phyloP scores from a whole-genome alignment of 768 basidiomycete genomes.

The Termitomyces sp. region DNA sequence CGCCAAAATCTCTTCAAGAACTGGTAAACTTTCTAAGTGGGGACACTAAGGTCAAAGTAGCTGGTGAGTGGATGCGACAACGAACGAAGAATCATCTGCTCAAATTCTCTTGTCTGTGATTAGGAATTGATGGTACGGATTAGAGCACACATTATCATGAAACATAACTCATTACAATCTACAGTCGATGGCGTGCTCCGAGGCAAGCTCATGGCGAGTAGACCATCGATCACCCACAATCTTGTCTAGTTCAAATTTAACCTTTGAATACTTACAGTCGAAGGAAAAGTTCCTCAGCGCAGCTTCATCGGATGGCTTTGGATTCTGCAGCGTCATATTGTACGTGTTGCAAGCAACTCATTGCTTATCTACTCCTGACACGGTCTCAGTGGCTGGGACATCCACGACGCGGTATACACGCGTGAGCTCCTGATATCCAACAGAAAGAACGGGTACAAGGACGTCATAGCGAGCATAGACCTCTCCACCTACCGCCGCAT shows the following conservation, averaged over 20 bases:
- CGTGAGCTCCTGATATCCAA: slow-evolving; percentile 89
- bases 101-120: neutral
- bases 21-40: slow-evolving; percentile 44
- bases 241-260: neutral
- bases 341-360: slow-evolving; percentile 17
- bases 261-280: slow-evolving; percentile 43
- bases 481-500: slow-evolving; percentile 83
- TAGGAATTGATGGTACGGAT: slow-evolving; percentile 60
- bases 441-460: slow-evolving; percentile 86
- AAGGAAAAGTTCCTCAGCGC: slow-evolving; percentile 88
- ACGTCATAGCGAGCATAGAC: slow-evolving; percentile 83
- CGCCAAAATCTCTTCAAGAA: slow-evolving; percentile 40
- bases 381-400: slow-evolving; percentile 73
- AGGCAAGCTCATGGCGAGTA: slow-evolving; percentile 84
- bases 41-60: slow-evolving; percentile 90
- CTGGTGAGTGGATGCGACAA: slow-evolving; percentile 48
- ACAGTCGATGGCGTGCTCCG: slow-evolving; percentile 89
- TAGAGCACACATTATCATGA: neutral
- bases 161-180: neutral
- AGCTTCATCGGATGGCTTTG: slow-evolving; percentile 76
- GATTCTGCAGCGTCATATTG: slow-evolving; percentile 94
- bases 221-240: neutral
- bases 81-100: neutral
- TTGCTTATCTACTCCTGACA: neutral
- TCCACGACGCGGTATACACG: slow-evolving; percentile 83